A percentile compares a stretch with the other conserved stretches of the same genome.
Conservation (phyloP, 1,284 basidiomycete genomes). For the Mixia osmundae region DNA sequence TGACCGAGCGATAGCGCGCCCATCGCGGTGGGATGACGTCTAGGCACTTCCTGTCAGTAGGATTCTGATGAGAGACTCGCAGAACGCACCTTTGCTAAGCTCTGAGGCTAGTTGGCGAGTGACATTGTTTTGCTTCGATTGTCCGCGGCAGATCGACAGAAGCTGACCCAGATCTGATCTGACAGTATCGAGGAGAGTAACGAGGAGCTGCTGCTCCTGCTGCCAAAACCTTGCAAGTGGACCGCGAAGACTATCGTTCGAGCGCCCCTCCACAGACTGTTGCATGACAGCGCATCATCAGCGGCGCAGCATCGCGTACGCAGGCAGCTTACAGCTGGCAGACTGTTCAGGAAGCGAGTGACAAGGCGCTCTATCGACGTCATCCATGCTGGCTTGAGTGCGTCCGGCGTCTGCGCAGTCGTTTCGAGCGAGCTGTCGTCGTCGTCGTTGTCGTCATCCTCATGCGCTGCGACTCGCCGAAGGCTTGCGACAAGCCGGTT, state of each 20-base stretch:
- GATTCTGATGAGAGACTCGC: too few species aligned
- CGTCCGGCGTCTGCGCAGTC: not conserved
- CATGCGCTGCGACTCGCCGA: not conserved
- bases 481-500: not conserved
- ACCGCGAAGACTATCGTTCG: slow-evolving; percentile 30
- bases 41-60: too few species aligned
- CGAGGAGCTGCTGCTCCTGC: slow-evolving; percentile 61
- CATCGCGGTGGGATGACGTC: slow-evolving; percentile 69
- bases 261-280: slow-evolving; percentile 30
- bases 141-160: slow-evolving; percentile 58
- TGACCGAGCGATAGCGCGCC: slow-evolving; percentile 66
- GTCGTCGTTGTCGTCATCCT: not conserved
- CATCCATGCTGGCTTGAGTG: too few species aligned
- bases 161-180: slow-evolving; percentile 56
- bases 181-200: slow-evolving; percentile 48
- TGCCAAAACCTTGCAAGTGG: slow-evolving; percentile 68
- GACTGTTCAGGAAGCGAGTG: too few species aligned
- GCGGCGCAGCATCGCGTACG: too few species aligned
- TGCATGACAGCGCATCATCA: slow-evolving; percentile 21
- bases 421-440: not conserved
- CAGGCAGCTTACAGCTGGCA: too few species aligned
- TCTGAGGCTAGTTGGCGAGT: slow-evolving; percentile 63
- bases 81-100: slow-evolving; percentile 49
- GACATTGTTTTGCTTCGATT: slow-evolving; percentile 81
- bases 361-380: too few species aligned